Conservation (phyloP, 2,329 filamentous ascomycete species). For the Pseudogymnoascus sp. region DNA sequence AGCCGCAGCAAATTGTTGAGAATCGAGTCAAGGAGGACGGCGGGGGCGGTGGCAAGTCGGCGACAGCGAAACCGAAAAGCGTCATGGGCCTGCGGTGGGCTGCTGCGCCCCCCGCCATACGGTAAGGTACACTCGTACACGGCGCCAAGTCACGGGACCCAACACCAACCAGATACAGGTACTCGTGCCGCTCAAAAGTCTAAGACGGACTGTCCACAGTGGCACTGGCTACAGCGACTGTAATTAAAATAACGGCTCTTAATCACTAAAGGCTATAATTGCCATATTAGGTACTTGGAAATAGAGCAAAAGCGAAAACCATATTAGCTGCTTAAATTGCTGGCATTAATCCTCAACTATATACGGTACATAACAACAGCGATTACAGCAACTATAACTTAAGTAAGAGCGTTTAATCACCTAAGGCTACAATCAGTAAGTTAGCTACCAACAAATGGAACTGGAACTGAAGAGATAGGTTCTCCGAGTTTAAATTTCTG, state of each 20-base stretch:
- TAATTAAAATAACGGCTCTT: neutral
- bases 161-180: neutral
- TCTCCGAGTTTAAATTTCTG: no score
- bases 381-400: no score
- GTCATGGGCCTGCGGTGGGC: neutral
- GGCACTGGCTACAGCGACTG: neutral
- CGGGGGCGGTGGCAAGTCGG: constrained; percentile 18
- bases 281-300: neutral
- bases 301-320: neutral
- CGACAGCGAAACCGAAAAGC: constrained; percentile 5
- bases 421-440: no score
- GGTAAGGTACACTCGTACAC: constrained; percentile 1
- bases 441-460: no score
- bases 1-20: constrained; percentile 9
- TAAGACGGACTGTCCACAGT: no score
- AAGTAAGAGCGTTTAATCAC: no score
- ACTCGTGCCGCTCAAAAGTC: neutral
- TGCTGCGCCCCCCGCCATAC: constrained; percentile 7
- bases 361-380: neutral
- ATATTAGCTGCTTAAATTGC: neutral
- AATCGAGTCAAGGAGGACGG: constrained; percentile 21
- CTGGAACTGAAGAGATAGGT: no score
- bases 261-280: neutral
- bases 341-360: neutral
- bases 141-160: constrained; percentile 1